Conservation (phyloP, 805 yeast species). For the Cyberlindnera euphorbiae region DNA sequence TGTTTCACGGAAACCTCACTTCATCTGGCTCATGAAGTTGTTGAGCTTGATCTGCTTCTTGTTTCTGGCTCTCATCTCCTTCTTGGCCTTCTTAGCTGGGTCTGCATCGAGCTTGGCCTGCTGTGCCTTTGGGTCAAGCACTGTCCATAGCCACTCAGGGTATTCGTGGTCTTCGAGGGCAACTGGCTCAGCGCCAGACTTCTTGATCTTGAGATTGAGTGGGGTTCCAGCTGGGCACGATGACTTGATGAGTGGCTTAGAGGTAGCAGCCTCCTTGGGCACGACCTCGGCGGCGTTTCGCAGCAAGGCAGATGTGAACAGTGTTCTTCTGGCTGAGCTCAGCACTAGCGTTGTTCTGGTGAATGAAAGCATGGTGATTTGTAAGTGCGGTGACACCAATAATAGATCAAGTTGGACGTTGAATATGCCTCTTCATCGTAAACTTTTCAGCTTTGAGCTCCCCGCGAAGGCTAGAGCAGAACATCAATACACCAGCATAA, state of each 20-base stretch:
- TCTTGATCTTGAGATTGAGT: conserved; percentile 66
- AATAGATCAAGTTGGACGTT: no score
- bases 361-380: conserved; percentile 6
- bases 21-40: conserved; percentile 62
- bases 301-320: conserved; percentile 12
- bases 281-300: conserved; percentile 13
- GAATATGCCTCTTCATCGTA: no score
- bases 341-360: conserved; percentile 2
- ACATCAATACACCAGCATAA: no score
- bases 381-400: no score
- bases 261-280: conserved; percentile 2
- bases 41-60: conserved; percentile 67
- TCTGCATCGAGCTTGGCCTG: conserved; percentile 50
- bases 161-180: conserved; percentile 86
- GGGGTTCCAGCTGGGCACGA: conserved; percentile 70
- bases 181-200: conserved; percentile 80
- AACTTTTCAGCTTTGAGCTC: conserved; percentile 3
- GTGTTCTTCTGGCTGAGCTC: conserved; percentile 8
- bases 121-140: conserved; percentile 65
- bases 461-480: no score
- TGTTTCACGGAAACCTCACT: no score
- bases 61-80: conserved; percentile 62
- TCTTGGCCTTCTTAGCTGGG: conserved; percentile 65
- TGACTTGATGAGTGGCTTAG: conserved; percentile 28
- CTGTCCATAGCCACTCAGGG: conserved; percentile 92